phyloP scores from a whole-genome alignment of 2,329 filamentous ascomycete species.

The Apiospora rasikravindrae region DNA sequence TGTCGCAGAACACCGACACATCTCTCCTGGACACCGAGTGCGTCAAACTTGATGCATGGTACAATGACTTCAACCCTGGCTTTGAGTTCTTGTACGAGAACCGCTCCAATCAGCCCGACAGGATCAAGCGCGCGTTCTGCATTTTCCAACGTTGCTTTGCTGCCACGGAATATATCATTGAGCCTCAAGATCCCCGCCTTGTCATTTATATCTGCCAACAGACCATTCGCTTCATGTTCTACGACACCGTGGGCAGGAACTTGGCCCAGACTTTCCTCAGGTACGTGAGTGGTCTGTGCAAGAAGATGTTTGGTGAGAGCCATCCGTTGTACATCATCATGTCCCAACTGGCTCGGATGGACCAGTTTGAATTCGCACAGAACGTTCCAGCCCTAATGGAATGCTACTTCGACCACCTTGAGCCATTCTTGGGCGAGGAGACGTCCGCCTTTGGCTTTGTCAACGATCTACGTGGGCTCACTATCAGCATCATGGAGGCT shows the following conservation, averaged over 20 bases:
- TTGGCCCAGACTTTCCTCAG: constrained; percentile 20
- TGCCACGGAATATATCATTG: constrained; percentile 18
- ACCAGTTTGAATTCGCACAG: constrained; percentile 19
- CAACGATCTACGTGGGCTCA: constrained; percentile 19
- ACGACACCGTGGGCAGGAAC: constrained; percentile 19
- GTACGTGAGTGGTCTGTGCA: constrained; percentile 20
- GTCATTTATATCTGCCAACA: constrained; percentile 24
- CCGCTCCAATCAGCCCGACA: not conserved
- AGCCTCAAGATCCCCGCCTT: constrained; percentile 20
- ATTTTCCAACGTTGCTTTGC: constrained; percentile 22
- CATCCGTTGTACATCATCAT: constrained; percentile 20
- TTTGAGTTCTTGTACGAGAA: constrained; percentile 8
- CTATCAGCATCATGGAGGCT: constrained; percentile 23
- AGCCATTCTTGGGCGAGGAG: constrained; percentile 17
- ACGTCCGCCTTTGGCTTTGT: constrained; percentile 19
- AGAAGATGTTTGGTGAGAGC: constrained; percentile 1
- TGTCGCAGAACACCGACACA: constrained; percentile 16
- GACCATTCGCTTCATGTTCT: constrained; percentile 23
- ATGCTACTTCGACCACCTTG: constrained; percentile 24
- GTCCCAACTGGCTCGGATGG: constrained; percentile 12
- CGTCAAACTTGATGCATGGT: constrained; percentile 23
- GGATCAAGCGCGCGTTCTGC: constrained; percentile 19
- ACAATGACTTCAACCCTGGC: constrained; percentile 24
- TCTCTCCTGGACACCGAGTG: constrained; percentile 18
- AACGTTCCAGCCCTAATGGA: constrained; percentile 20